These are phyloP conservation scores for Boletus pseudo-olivaceus DNA, from an alignment of 768 basidiomycete genomes.

Conservation along the genomic window DNA sequence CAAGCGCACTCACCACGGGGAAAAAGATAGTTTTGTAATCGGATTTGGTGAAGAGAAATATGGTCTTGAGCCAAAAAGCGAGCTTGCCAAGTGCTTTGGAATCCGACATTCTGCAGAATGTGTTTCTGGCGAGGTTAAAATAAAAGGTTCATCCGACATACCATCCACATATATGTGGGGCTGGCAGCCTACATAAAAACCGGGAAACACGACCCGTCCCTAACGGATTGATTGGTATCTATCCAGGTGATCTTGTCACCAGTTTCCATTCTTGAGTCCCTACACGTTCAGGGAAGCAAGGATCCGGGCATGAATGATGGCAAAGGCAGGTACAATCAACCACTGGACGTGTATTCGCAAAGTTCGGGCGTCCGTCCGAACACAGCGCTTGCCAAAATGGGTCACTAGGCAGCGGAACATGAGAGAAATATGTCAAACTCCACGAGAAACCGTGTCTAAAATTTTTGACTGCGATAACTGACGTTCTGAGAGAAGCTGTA, in stretches of 20 bases:
- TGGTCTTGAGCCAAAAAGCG: constrained; percentile 21
- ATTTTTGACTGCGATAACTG: no score
- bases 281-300: neutral
- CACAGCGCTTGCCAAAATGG: no score
- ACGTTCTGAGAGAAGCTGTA: no score
- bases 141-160: neutral
- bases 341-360: no score
- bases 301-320: neutral
- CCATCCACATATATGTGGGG: neutral
- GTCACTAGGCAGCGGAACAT: no score
- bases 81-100: neutral
- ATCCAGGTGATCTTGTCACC: neutral
- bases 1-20: constrained; percentile 28
- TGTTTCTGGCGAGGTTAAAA: neutral
- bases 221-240: neutral
- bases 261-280: no score
- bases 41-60: constrained; percentile 34
- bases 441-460: no score
- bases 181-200: neutral
- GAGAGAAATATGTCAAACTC: no score
- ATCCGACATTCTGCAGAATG: neutral
- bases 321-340: no score
- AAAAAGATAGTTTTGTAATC: constrained; percentile 35
- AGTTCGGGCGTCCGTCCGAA: no score
- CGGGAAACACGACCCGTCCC: neutral